phyloP scores from a whole-genome alignment of 345 rosid species.

The Eucalyptus virginea region DNA sequence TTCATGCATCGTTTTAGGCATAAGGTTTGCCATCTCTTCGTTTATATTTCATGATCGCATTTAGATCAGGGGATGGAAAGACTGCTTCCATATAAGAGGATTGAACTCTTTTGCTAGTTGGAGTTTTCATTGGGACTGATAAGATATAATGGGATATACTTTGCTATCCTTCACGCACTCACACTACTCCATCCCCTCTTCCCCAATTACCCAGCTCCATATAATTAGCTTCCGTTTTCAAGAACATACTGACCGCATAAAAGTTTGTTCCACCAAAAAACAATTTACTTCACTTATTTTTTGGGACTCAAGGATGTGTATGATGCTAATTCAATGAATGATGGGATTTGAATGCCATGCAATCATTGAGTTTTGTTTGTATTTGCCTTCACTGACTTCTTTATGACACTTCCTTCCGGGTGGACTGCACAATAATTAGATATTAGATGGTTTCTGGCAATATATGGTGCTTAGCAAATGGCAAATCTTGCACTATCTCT shows the following conservation, averaged over 20 bases:
- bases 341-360: not conserved
- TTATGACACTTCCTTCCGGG: not conserved
- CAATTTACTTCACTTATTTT: not conserved
- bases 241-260: not conserved
- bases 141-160: not conserved
- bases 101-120: not conserved
- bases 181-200: not conserved
- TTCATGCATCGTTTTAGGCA: conserved; percentile 61
- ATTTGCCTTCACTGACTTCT: not conserved
- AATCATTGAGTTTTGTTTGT: not conserved
- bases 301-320: not conserved
- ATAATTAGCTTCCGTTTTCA: not conserved
- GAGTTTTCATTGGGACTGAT: not conserved
- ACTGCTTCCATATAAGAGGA: not conserved
- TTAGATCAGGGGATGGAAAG: not conserved
- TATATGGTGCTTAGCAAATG: not conserved
- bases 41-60: not conserved
- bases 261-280: not conserved
- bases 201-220: not conserved
- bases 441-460: not conserved
- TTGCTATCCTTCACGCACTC: not conserved
- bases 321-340: not conserved
- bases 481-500: not conserved
- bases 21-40: conserved; percentile 40
- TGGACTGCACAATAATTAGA: not conserved